These are phyloP conservation scores for Mediolabrus comicus DNA, from an alignment of 108 stramenopile genomes.

Conservation along the genomic window DNA sequence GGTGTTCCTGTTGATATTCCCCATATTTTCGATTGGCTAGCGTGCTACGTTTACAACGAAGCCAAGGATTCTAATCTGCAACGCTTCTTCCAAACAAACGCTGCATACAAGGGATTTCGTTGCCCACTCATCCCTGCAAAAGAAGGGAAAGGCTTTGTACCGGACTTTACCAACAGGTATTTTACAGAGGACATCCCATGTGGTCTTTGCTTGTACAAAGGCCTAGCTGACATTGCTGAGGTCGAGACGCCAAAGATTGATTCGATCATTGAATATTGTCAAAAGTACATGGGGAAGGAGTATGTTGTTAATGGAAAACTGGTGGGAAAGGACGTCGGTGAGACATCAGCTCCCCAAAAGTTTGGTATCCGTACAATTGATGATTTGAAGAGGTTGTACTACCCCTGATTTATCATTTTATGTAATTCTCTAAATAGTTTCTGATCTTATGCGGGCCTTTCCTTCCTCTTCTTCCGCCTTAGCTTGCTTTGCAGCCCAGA, in stretches of 20 bases:
- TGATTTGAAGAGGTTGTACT: constrained; percentile 21
- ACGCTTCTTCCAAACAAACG: constrained; percentile 43
- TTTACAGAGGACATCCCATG: constrained; percentile 48
- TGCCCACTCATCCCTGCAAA: constrained; percentile 25
- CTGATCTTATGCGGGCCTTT: constrained; percentile 16
- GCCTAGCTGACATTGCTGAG: constrained; percentile 49
- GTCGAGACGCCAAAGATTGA: constrained; percentile 52
- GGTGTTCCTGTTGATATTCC: constrained; percentile 14
- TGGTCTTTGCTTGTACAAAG: constrained; percentile 42
- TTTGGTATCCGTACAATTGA: constrained; percentile 44
- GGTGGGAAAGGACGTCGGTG: constrained; percentile 29
- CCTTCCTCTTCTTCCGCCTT: constrained; percentile 9
- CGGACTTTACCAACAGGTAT: constrained; percentile 57
- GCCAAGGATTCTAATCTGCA: constrained; percentile 41
- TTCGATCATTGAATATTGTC: constrained; percentile 45
- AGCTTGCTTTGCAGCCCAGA: constrained; percentile 9
- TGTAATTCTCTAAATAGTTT: constrained; percentile 4
- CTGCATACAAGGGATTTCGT: constrained; percentile 48
- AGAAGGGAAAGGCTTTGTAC: constrained; percentile 29
- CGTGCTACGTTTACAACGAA: constrained; percentile 40
- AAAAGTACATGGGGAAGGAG: constrained; percentile 50
- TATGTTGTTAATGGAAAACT: constrained; percentile 38
- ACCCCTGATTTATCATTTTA: background rate
- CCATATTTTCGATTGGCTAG: constrained; percentile 48
- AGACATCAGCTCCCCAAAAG: constrained; percentile 31